phyloP scores from a whole-genome alignment of 805 yeast genomes.

The Candida ovalis region DNA sequence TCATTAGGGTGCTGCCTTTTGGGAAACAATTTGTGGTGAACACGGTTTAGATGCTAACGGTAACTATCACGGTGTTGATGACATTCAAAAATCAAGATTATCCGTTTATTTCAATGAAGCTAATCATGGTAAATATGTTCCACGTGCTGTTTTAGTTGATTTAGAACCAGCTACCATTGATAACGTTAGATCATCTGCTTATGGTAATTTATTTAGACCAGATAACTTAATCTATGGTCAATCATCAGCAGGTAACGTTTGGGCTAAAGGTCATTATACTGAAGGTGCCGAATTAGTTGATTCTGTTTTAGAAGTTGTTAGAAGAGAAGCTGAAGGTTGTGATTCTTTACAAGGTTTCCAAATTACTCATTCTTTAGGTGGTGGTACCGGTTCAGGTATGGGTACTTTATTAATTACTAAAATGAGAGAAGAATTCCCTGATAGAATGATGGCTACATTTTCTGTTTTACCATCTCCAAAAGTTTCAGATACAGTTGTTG shows the following conservation, averaged over 20 bases:
- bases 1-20: slow-evolving; percentile 78
- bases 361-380: slow-evolving; percentile 76
- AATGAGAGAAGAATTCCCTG: slow-evolving; percentile 90
- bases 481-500: slow-evolving; percentile 89
- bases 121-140: slow-evolving; percentile 82
- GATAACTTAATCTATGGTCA: slow-evolving; percentile 88
- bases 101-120: slow-evolving; percentile 90
- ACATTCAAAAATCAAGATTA: slow-evolving; percentile 48
- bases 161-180: slow-evolving; percentile 94
- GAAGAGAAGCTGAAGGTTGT: slow-evolving; percentile 92
- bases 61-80: slow-evolving; percentile 58
- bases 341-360: slow-evolving; percentile 95
- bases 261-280: slow-evolving; percentile 97
- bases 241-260: slow-evolving; percentile 90
- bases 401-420: slow-evolving; percentile 84
- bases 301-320: slow-evolving; percentile 80
- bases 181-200: slow-evolving; percentile 71
- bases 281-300: slow-evolving; percentile 95
- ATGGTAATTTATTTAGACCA: slow-evolving; percentile 86
- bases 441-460: slow-evolving; percentile 94
- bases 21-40: slow-evolving; percentile 90
- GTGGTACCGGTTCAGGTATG: slow-evolving; percentile 98
- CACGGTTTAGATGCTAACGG: slow-evolving; percentile 79
- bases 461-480: slow-evolving; percentile 91
- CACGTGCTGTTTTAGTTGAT: slow-evolving; percentile 89